phyloP scores from a whole-genome alignment of 139 green algal genomes.

The Chlorella sp. region DNA sequence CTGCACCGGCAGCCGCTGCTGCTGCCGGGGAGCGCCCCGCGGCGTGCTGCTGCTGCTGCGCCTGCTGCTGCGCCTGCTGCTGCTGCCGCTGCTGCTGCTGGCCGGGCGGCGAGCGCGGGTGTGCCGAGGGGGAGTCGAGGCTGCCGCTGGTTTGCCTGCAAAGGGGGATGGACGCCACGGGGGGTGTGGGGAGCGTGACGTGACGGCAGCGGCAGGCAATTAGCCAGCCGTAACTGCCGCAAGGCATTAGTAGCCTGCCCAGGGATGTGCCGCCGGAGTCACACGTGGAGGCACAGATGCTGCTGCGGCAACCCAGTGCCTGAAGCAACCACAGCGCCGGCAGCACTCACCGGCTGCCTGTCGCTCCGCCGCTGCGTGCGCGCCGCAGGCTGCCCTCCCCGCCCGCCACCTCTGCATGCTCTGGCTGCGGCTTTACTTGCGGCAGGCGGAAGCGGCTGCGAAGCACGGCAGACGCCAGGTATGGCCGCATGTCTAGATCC shows the following conservation, averaged over 20 bases:
- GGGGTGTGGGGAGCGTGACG: background rate
- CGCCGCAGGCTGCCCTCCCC: background rate
- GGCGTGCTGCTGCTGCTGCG: background rate
- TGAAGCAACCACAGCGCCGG: no score
- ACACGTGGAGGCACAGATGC: no score
- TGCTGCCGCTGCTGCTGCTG: background rate
- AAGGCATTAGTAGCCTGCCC: background rate
- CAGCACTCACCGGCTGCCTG: background rate
- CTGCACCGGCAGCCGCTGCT: no score
- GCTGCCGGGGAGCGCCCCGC: background rate
- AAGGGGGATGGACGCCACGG: no score
- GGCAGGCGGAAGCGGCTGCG: conserved; percentile 17
- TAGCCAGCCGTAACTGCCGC: no score
- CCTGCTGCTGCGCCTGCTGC: background rate
- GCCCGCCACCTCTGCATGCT: background rate
- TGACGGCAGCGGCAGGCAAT: no score
- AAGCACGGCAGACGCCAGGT: conserved; percentile 70
- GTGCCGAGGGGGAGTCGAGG: background rate
- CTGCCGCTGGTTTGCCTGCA: background rate
- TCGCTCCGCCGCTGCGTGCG: background rate
- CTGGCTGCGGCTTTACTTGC: background rate
- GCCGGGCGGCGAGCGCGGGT: background rate
- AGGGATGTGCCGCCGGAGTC: background rate
- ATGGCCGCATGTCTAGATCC: conserved; percentile 84
- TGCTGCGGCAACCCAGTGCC: no score